Evolutionary conservation across 768 basidiomycete genomes (phyloP), one percentile per base, ranked within the genome.

Genomic region (Boletellus ananas): DNA sequence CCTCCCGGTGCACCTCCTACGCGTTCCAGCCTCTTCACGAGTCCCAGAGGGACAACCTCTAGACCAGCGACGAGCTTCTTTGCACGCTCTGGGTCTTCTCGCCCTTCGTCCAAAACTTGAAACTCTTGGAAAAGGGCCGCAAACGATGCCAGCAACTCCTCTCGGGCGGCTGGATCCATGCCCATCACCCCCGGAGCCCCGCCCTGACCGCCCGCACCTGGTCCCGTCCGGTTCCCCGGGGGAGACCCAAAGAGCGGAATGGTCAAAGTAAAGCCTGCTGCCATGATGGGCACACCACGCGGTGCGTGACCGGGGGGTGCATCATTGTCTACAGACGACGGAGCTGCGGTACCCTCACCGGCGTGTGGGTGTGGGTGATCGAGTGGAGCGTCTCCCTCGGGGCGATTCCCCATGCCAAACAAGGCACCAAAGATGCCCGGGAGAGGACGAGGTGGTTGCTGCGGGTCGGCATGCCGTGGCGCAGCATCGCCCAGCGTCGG

Each of bases 41-140:
- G 68, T 6, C 87, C 88, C 3, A 73, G 60, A 0, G 85, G 81
- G 6, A 90, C 85, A 34, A 73, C 76, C 42, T 87, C 85, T 4
- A 90, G 65, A 1, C 80, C 87, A 29, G 72, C 74, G 2, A 90
- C 66, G 11, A 90, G 73, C 51, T 70, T 74, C 64, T 76, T 79
- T 1, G 87, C 88, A 25, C 85, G 74, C 51, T 80, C 83, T 0
- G 84, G 84, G 55, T 87, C 83, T 52, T 88, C 86, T 23, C 70
- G 68, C 55, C 72, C 64, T 17, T 73, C 68, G 3, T 70, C 72
- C 37, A 56, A 40, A 16, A 45, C 56, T 1, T 61, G 60, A 33
- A 67, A 58, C 37, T 62, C 63, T 47, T 64, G 63, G 43, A 68
- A 47, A 42, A 70, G 58, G 20, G 61, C 54, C 12, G 60, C 46